These are phyloP conservation scores for Coniochaeta prunicola DNA, from an alignment of 2,329 filamentous ascomycete species.

Conservation along the genomic window DNA sequence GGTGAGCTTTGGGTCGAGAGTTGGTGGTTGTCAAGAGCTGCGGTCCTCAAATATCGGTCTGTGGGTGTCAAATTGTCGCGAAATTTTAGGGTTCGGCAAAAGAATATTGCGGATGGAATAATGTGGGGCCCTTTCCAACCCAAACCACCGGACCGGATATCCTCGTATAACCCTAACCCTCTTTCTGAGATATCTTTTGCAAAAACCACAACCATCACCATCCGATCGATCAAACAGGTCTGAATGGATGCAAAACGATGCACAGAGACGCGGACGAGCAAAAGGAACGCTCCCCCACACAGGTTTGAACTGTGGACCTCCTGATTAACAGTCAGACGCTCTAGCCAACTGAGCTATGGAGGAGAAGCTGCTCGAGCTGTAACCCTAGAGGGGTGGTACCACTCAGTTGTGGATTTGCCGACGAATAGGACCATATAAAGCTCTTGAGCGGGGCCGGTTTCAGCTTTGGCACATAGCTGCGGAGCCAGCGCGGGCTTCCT, in stretches of 20 bases:
- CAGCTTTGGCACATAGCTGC: no score
- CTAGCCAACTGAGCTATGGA: constrained; percentile 4
- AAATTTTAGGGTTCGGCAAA: constrained; percentile 4
- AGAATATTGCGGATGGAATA: not conserved
- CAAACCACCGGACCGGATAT: not conserved
- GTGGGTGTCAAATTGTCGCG: constrained; percentile 3
- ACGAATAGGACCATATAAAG: no score
- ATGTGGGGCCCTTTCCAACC: not conserved
- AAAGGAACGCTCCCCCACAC: not conserved
- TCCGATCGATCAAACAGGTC: no score
- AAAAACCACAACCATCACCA: not conserved
- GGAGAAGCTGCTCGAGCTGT: not conserved
- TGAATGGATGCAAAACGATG: not conserved
- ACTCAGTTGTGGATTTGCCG: no score
- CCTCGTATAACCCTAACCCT: not conserved
- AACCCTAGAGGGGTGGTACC: no score
- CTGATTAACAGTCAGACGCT: constrained; percentile 4
- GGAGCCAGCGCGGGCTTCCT: no score
- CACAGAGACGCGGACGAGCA: not conserved
- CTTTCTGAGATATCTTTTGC: no score
- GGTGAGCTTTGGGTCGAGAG: constrained; percentile 3
- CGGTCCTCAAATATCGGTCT: not conserved
- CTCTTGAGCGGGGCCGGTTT: no score
- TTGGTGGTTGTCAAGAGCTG: not conserved
- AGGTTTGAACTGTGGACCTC: not conserved